A percentile compares a stretch with the other conserved stretches of the same genome.
These are phyloP conservation scores for Penicillium psychrosexuale DNA, from an alignment of 2,329 filamentous ascomycete genomes.

Conservation along the genomic window DNA sequence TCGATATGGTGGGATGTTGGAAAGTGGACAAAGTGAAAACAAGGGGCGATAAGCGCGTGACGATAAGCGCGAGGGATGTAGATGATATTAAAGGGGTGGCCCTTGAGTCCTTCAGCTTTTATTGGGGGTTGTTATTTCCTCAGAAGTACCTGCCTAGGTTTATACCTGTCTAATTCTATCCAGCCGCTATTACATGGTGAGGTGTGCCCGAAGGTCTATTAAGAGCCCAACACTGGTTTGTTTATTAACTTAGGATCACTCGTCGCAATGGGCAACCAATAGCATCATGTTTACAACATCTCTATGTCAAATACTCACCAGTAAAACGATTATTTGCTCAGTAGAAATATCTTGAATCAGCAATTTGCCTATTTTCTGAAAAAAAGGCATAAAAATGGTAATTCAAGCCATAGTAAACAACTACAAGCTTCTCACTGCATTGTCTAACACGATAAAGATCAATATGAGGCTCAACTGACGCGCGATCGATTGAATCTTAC, in stretches of 20 bases:
- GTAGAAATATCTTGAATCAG: too few species aligned
- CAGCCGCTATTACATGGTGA: neutral
- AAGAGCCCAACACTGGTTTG: slow-evolving; percentile 16
- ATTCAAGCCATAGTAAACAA: neutral
- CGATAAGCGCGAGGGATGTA: slow-evolving; percentile 23
- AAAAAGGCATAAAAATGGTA: neutral
- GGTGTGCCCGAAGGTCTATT: slow-evolving; percentile 14
- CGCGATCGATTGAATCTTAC: neutral
- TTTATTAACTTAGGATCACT: slow-evolving; percentile 8
- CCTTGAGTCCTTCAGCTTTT: neutral
- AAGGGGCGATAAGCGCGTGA: slow-evolving; percentile 29
- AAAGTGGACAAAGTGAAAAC: slow-evolving; percentile 20
- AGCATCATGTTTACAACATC: neutral
- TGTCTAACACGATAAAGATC: neutral
- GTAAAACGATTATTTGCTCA: neutral
- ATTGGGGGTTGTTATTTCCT: neutral
- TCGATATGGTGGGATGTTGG: slow-evolving; percentile 26
- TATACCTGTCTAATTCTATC: neutral
- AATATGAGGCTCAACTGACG: neutral
- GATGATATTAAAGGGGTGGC: neutral
- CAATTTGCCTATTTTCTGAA: neutral
- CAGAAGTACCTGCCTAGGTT: neutral
- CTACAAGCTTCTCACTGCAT: neutral
- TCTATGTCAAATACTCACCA: neutral
- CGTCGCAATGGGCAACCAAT: slow-evolving; percentile 25